These are phyloP conservation scores for Trichoderma atrobrunneum DNA, from an alignment of 2,329 filamentous ascomycete species.

Conservation along the genomic window DNA sequence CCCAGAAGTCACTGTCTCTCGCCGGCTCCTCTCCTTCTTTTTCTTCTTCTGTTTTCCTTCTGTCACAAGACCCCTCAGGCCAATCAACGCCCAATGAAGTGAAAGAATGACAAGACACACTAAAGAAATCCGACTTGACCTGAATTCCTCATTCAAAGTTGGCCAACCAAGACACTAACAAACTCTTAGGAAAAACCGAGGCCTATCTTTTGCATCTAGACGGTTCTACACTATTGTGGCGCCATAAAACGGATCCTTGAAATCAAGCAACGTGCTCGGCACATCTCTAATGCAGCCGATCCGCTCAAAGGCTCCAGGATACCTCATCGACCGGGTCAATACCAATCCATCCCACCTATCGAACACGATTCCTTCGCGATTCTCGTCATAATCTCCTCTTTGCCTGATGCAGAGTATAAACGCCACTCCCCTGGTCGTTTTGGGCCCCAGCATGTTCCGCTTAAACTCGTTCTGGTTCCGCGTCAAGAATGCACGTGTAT, in stretches of 20 bases:
- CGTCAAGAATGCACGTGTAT: background rate
- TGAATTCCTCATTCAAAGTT: background rate
- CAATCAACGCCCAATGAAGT: background rate
- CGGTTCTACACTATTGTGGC: background rate
- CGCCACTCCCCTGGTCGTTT: background rate
- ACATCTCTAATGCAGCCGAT: conserved; percentile 8
- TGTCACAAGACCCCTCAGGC: background rate
- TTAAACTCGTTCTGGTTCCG: background rate
- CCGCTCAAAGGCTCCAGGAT: background rate
- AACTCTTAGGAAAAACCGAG: background rate
- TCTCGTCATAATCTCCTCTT: background rate
- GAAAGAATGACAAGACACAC: background rate
- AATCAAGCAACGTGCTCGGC: background rate
- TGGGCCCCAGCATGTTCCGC: background rate
- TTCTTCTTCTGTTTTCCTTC: background rate
- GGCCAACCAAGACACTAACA: background rate
- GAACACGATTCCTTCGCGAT: background rate
- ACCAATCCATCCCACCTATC: conserved; percentile 1
- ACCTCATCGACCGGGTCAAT: background rate
- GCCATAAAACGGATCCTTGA: background rate
- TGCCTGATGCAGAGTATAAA: background rate
- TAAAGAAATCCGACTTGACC: background rate
- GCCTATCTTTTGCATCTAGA: background rate
- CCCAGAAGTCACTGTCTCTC: background rate
- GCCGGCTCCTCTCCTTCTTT: background rate